phyloP scores from a whole-genome alignment of 805 yeast species.

The Lachancea nothofagi region DNA sequence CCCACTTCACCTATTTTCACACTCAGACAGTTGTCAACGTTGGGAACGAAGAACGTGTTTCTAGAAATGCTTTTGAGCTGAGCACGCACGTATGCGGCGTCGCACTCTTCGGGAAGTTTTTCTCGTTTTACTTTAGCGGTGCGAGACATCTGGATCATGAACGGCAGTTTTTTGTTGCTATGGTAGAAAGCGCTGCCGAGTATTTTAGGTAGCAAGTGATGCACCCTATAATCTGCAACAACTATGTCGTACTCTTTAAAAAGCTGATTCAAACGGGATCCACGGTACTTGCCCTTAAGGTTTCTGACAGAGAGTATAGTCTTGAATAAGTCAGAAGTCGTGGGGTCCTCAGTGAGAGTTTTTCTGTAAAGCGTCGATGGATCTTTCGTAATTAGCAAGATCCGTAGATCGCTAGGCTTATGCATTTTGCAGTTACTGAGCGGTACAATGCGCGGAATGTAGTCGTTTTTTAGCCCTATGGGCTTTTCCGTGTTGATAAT shows the following conservation, averaged over 20 bases:
- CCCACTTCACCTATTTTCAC: conserved; percentile 49
- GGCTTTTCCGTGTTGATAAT: conserved; percentile 46
- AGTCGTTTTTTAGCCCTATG: conserved; percentile 41
- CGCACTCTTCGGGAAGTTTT: conserved; percentile 56
- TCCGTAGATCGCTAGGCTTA: conserved; percentile 43
- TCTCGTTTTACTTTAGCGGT: conserved; percentile 31
- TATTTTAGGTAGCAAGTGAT: conserved; percentile 51
- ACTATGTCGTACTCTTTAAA: conserved; percentile 61
- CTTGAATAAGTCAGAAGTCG: conserved; percentile 57
- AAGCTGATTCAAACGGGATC: conserved; percentile 42
- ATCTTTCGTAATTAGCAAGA: conserved; percentile 67
- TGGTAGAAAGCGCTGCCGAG: conserved; percentile 58
- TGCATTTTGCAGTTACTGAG: conserved; percentile 45
- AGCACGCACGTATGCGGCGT: conserved; percentile 54
- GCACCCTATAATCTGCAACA: conserved; percentile 64
- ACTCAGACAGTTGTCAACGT: conserved; percentile 54
- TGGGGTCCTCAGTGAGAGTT: conserved; percentile 43
- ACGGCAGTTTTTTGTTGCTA: conserved; percentile 62
- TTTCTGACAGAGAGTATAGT: conserved; percentile 57
- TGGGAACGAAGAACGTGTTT: conserved; percentile 59
- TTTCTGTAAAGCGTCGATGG: conserved; percentile 55
- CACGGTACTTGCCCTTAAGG: conserved; percentile 42
- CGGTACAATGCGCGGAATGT: conserved; percentile 56
- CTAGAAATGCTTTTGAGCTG: conserved; percentile 62
- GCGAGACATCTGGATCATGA: conserved; percentile 53